Conservation (phyloP, 2,329 filamentous ascomycete genomes). For the Cladosporium oxysporum region DNA sequence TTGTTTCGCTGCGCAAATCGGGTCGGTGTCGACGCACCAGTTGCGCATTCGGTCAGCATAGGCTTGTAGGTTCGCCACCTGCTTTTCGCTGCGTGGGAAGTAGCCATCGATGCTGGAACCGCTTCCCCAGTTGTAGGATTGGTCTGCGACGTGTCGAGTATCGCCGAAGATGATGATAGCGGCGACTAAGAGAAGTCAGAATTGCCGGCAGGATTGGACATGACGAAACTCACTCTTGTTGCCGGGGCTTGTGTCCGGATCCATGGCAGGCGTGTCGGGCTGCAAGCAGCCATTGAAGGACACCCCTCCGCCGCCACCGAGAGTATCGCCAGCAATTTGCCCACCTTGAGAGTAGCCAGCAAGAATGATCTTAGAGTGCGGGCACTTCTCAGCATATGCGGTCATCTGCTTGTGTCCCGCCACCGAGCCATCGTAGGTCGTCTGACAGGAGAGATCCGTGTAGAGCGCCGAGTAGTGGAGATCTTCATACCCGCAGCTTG, state of each 20-base stretch:
- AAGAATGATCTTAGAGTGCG: slow-evolving; percentile 24
- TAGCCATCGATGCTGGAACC: slow-evolving; percentile 23
- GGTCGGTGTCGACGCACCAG: slow-evolving; percentile 43
- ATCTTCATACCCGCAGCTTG: slow-evolving; percentile 38
- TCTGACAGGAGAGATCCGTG: slow-evolving; percentile 25
- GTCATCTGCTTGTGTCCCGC: slow-evolving; percentile 23
- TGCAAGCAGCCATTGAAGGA: slow-evolving; percentile 26
- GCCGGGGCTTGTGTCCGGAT: slow-evolving; percentile 21
- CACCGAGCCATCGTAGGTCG: slow-evolving; percentile 26
- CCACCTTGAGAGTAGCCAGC: slow-evolving; percentile 25
- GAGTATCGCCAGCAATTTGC: slow-evolving; percentile 26
- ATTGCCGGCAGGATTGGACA: neutral
- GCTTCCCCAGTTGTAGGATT: slow-evolving; percentile 27
- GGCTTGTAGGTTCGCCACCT: slow-evolving; percentile 21
- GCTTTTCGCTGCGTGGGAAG: slow-evolving; percentile 23
- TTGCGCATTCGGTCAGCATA: slow-evolving; percentile 25
- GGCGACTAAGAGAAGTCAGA: slow-evolving; percentile 17
- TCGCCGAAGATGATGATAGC: slow-evolving; percentile 27
- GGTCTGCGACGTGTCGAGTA: slow-evolving; percentile 24
- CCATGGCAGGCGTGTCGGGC: slow-evolving; percentile 23
- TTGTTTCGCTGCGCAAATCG: slow-evolving; percentile 41
- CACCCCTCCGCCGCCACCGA: slow-evolving; percentile 24
- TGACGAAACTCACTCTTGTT: slow-evolving; percentile 17
- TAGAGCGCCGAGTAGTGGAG: slow-evolving; percentile 28
- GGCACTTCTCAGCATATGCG: slow-evolving; percentile 25